These are phyloP conservation scores for Flaveria linearis DNA, from an alignment of 129 eudicot species.

Conservation along the genomic window DNA sequence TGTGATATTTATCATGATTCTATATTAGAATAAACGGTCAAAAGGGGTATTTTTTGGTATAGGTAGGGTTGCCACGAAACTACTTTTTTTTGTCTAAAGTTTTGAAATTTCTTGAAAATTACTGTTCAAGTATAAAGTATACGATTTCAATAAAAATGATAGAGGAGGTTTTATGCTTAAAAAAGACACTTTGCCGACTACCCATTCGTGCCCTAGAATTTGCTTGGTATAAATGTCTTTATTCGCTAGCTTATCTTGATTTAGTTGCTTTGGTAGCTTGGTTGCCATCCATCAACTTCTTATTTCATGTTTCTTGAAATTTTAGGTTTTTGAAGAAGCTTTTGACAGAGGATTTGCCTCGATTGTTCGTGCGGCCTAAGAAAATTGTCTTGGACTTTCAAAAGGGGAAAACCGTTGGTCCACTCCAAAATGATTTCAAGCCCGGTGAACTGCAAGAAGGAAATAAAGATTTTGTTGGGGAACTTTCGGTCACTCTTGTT, in stretches of 20 bases:
- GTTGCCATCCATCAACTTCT: constrained; percentile 2
- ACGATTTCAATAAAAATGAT: no score
- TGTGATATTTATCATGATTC: not conserved
- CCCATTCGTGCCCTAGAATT: no score
- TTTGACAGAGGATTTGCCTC: constrained; percentile 87
- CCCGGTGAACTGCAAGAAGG: constrained; percentile 71
- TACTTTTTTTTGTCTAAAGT: no score
- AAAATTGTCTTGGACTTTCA: constrained; percentile 87
- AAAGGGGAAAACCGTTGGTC: constrained; percentile 83
- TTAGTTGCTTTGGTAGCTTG: constrained; percentile 10
- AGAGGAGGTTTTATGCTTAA: no score
- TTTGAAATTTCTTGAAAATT: no score
- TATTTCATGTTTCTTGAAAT: constrained; percentile 8
- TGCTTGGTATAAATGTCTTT: not conserved
- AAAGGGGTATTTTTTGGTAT: not conserved
- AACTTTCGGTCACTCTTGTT: constrained; percentile 91
- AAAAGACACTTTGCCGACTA: no score
- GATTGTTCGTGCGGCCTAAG: constrained; percentile 84
- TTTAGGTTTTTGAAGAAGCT: constrained; percentile 90
- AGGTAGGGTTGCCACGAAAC: no score
- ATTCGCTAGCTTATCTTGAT: not conserved
- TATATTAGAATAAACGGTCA: not conserved
- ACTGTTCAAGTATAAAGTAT: no score
- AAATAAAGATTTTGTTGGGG: constrained; percentile 76
- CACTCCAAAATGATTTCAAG: constrained; percentile 51